These are phyloP conservation scores for Phoma herbarum DNA, from an alignment of 2,329 filamentous ascomycete species.

Conservation along the genomic window DNA sequence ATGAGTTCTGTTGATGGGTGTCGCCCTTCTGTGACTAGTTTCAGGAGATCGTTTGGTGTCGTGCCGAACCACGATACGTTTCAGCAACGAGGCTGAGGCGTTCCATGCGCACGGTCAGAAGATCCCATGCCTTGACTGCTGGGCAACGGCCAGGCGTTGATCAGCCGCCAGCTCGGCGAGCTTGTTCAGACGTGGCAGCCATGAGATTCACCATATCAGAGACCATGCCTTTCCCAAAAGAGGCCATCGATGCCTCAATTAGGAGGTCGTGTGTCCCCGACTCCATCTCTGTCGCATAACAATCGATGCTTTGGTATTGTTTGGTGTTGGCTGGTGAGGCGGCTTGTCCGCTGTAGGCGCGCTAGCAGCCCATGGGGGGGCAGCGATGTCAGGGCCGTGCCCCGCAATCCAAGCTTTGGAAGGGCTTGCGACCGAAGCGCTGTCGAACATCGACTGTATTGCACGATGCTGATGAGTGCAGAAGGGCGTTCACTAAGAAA, in stretches of 20 bases:
- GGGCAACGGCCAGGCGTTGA: slow-evolving; percentile 17
- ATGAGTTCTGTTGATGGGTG: slow-evolving; percentile 9
- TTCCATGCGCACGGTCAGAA: slow-evolving; percentile 14
- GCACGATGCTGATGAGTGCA: neutral
- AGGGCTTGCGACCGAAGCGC: neutral
- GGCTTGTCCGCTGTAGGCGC: neutral
- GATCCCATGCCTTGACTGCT: slow-evolving; percentile 11
- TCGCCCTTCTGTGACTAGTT: slow-evolving; percentile 20
- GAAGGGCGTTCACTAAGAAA: neutral
- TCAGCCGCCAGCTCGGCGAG: slow-evolving; percentile 22
- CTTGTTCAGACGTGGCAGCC: slow-evolving; percentile 19
- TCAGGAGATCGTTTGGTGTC: slow-evolving; percentile 25
- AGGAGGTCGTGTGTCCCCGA: neutral
- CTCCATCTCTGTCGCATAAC: neutral
- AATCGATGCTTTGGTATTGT: neutral
- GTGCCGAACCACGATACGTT: slow-evolving; percentile 23
- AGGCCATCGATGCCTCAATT: neutral
- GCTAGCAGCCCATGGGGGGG: neutral
- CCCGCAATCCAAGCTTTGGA: slow-evolving; percentile 2
- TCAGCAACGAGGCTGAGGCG: slow-evolving; percentile 22
- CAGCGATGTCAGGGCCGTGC: neutral
- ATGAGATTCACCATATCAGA: neutral
- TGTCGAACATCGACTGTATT: neutral
- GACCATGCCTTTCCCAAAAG: neutral
- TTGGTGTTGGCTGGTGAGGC: neutral